Conservation (phyloP, 345 rosid genomes). For the Eucalyptus cloeziana region DNA sequence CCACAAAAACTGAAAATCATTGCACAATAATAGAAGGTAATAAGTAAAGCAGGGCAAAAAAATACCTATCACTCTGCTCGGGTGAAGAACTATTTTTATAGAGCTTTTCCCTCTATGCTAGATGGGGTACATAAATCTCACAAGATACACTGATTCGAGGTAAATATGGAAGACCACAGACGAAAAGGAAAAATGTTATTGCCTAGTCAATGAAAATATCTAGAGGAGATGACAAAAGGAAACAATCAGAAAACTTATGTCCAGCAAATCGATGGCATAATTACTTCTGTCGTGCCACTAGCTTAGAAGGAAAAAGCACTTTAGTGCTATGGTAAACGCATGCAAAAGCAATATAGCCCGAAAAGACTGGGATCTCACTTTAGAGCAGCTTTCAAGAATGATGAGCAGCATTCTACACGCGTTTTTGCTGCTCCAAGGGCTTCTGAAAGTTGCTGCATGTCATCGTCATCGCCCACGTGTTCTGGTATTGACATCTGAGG, state of each 20-base stretch:
- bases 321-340: background rate
- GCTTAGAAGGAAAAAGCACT: background rate
- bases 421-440: slow-evolving; percentile 84
- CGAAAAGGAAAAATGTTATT: background rate
- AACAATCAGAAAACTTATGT: background rate
- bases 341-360: background rate
- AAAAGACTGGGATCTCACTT: slow-evolving; percentile 31
- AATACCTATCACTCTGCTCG: background rate
- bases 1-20: background rate
- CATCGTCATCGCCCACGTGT: slow-evolving; percentile 58
- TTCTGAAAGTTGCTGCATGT: slow-evolving; percentile 65
- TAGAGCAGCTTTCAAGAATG: slow-evolving; percentile 83
- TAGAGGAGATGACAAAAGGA: background rate
- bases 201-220: background rate
- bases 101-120: background rate
- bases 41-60: background rate
- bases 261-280: background rate
- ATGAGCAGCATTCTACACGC: slow-evolving; percentile 67
- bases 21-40: background rate
- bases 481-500: slow-evolving; percentile 75
- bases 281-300: background rate
- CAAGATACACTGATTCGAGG: background rate
- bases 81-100: background rate
- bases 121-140: background rate
- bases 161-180: background rate